These are phyloP conservation scores for Hypocrella siamensis DNA, from an alignment of 2,329 filamentous ascomycete species.

Conservation along the genomic window DNA sequence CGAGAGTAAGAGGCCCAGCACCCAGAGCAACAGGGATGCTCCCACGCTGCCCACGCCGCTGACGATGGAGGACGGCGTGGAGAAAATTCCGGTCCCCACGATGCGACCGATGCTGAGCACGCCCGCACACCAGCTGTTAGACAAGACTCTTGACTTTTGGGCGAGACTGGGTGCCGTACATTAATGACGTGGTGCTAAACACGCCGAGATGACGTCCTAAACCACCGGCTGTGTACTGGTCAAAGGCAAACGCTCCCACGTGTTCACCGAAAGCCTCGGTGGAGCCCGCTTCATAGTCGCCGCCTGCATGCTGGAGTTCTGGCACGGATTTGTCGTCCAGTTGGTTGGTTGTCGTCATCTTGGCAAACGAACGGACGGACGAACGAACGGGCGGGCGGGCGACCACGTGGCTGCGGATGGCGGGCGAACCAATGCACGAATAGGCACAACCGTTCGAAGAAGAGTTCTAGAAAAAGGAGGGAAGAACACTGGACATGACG, in stretches of 20 bases:
- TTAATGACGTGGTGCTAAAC: conserved; percentile 8
- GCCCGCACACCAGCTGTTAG: not conserved
- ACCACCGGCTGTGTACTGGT: conserved; percentile 8
- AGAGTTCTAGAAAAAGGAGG: no score
- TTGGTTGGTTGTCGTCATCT: no score
- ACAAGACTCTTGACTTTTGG: not conserved
- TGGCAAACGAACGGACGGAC: no score
- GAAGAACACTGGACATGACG: no score
- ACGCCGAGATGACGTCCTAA: conserved; percentile 9
- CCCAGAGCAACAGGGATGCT: conserved; percentile 8
- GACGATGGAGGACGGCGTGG: conserved; percentile 8
- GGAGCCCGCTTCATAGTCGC: not conserved
- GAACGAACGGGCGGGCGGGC: no score
- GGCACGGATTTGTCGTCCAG: no score
- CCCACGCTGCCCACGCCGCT: conserved; percentile 8
- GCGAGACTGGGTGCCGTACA: conserved; percentile 3
- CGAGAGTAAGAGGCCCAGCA: conserved; percentile 7
- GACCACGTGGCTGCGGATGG: no score
- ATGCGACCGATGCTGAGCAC: conserved; percentile 7
- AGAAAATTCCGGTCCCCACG: conserved; percentile 9
- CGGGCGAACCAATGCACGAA: no score
- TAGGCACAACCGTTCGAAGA: no score
- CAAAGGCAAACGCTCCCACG: conserved; percentile 7
- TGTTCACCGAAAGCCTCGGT: conserved; percentile 4
- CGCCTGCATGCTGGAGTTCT: no score